These are phyloP conservation scores for Periconia digitata DNA, from an alignment of 2,329 filamentous ascomycete genomes.

Conservation along the genomic window DNA sequence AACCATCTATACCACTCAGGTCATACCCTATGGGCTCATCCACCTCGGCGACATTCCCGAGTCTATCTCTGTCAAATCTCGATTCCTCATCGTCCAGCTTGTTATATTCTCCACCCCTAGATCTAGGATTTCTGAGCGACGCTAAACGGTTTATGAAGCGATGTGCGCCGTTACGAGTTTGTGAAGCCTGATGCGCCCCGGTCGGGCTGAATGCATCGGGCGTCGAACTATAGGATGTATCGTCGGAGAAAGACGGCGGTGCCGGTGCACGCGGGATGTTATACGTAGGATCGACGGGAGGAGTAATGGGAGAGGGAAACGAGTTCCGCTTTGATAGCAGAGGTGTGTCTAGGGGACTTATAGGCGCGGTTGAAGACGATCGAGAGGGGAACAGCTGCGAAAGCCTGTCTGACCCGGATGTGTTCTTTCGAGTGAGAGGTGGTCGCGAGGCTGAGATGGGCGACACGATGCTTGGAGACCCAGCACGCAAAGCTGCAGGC, in stretches of 20 bases:
- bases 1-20: constrained; percentile 29
- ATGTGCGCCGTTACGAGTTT: constrained; percentile 27
- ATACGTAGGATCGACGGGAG: constrained; percentile 30
- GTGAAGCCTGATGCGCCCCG: constrained; percentile 16
- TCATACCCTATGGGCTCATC: constrained; percentile 32
- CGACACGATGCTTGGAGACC: constrained; percentile 25
- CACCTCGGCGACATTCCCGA: constrained; percentile 32
- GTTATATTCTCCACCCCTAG: constrained; percentile 27
- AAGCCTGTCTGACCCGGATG: constrained; percentile 35
- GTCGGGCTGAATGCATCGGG: constrained; percentile 22
- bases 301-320: constrained; percentile 30
- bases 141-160: constrained; percentile 34
- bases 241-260: constrained; percentile 31
- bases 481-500: constrained; percentile 33
- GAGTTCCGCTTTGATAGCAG: constrained; percentile 29
- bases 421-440: constrained; percentile 27
- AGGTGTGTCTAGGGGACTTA: constrained; percentile 18
- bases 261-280: constrained; percentile 33
- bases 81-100: constrained; percentile 38
- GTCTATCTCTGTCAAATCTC: constrained; percentile 4
- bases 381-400: constrained; percentile 42
- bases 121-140: constrained; percentile 24
- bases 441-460: constrained; percentile 20
- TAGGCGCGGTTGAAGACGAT: constrained; percentile 28
- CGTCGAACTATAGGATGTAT: constrained; percentile 32